Conservation (phyloP, 805 yeast species). For the Metschnikowia borealis region DNA sequence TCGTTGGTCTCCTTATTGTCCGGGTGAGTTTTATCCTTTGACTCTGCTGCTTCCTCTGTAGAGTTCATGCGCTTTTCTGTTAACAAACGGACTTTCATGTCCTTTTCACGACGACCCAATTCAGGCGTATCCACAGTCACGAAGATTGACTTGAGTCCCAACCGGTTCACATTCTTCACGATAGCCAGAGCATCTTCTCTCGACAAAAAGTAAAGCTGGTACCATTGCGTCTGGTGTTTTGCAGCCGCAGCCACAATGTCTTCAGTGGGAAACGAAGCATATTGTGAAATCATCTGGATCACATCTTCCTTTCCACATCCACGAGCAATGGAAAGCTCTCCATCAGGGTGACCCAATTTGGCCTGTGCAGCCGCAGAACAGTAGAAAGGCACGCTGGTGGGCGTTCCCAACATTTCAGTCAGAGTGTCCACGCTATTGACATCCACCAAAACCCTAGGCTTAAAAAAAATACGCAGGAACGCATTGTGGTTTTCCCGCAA, state of each 20-base stretch:
- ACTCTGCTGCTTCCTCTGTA: neutral
- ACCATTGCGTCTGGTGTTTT: constrained; percentile 77
- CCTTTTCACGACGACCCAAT: constrained; percentile 55
- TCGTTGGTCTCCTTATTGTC: neutral
- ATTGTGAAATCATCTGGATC: constrained; percentile 89
- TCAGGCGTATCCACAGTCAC: constrained; percentile 93
- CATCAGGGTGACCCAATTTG: constrained; percentile 87
- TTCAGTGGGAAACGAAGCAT: constrained; percentile 84
- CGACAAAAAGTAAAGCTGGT: constrained; percentile 78
- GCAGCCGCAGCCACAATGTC: constrained; percentile 72
- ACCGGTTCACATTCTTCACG: constrained; percentile 64
- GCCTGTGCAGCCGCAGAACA: constrained; percentile 91
- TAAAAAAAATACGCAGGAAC: constrained; percentile 81
- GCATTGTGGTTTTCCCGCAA: constrained; percentile 88
- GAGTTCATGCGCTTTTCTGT: constrained; percentile 2
- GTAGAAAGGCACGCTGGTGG: constrained; percentile 74
- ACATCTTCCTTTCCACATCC: constrained; percentile 69
- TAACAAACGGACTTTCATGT: constrained; percentile 39
- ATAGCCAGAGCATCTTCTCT: constrained; percentile 50
- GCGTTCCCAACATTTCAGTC: constrained; percentile 72
- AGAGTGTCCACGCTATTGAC: constrained; percentile 68
- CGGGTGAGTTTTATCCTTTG: neutral
- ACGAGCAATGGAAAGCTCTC: constrained; percentile 80
- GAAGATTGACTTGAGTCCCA: constrained; percentile 64
- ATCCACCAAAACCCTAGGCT: constrained; percentile 78